phyloP scores from a whole-genome alignment of 1,139 yeast species.

The Ogataea hybrid region DNA sequence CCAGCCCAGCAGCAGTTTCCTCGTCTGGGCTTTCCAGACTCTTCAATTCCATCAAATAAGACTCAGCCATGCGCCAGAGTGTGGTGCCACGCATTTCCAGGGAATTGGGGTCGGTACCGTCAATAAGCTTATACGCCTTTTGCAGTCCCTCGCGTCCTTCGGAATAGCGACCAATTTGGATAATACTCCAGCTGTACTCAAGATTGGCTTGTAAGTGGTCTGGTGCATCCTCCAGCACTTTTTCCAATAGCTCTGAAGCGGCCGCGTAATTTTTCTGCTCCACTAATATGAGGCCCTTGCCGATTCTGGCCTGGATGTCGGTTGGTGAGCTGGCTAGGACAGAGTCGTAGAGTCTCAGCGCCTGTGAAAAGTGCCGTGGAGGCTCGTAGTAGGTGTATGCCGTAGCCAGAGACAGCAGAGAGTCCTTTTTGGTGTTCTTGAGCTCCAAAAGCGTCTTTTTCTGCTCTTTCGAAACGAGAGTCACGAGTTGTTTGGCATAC shows the following conservation, averaged over 20 bases:
- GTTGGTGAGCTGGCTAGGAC: constrained; percentile 51
- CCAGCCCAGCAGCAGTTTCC: constrained; percentile 24
- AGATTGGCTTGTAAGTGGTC: constrained; percentile 58
- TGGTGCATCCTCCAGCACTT: constrained; percentile 51
- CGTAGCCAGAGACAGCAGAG: constrained; percentile 68
- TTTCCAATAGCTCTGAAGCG: constrained; percentile 52
- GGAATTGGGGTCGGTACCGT: constrained; percentile 51
- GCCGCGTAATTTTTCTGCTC: constrained; percentile 57
- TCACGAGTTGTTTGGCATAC: constrained; percentile 60
- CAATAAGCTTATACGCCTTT: constrained; percentile 41
- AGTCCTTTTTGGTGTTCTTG: constrained; percentile 52
- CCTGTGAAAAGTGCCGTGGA: constrained; percentile 80
- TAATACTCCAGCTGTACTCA: constrained; percentile 80
- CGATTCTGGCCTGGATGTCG: constrained; percentile 61
- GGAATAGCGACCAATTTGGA: constrained; percentile 49
- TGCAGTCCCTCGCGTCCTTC: constrained; percentile 54
- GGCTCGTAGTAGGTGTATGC: constrained; percentile 84
- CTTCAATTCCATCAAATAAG: constrained; percentile 38
- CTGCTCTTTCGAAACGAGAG: constrained; percentile 48
- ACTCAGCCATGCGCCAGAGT: constrained; percentile 72
- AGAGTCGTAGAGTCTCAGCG: constrained; percentile 66
- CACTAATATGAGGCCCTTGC: constrained; percentile 74
- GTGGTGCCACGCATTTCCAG: constrained; percentile 57
- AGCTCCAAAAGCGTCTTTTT: constrained; percentile 48
- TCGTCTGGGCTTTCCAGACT: constrained; percentile 23